A percentile compares a stretch with the other conserved stretches of the same genome.
These are phyloP conservation scores for Stephania yunnanensis DNA, from an alignment of 164 flowering plant species.

Conservation along the genomic window DNA sequence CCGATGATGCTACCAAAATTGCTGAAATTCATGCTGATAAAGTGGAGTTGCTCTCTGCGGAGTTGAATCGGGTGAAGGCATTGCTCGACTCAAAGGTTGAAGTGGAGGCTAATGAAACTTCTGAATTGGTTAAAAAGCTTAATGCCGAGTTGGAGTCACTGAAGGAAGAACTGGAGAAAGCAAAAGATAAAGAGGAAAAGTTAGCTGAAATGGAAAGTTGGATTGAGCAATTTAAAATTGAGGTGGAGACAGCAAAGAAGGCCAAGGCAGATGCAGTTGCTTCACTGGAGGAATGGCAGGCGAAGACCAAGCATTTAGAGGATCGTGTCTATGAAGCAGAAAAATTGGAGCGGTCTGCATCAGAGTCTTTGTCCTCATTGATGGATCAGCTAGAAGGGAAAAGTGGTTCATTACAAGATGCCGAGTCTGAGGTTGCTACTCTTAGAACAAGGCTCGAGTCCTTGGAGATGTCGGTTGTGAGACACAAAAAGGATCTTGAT, in stretches of 20 bases:
- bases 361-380: slow-evolving; percentile 57
- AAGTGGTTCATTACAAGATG: slow-evolving; percentile 53
- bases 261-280: slow-evolving; percentile 66
- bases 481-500: slow-evolving; percentile 55
- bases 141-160: slow-evolving; percentile 51
- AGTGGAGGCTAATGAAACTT: slow-evolving; percentile 37
- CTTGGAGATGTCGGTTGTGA: slow-evolving; percentile 60
- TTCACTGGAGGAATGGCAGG: slow-evolving; percentile 54
- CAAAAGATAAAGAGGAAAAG: slow-evolving; percentile 16
- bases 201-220: slow-evolving; percentile 15
- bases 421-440: slow-evolving; percentile 56
- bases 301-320: slow-evolving; percentile 50
- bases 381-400: slow-evolving; percentile 69
- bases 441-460: slow-evolving; percentile 58
- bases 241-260: slow-evolving; percentile 64
- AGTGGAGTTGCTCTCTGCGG: slow-evolving; percentile 59
- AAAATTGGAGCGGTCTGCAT: slow-evolving; percentile 61
- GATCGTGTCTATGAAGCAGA: slow-evolving; percentile 42
- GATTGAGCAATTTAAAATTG: slow-evolving; percentile 43
- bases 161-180: slow-evolving; percentile 32
- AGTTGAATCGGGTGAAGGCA: slow-evolving; percentile 53
- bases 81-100: slow-evolving; percentile 58
- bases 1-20: slow-evolving; percentile 83
- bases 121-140: slow-evolving; percentile 36
- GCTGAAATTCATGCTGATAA: slow-evolving; percentile 78